These are phyloP conservation scores for Botrytis sinoallii DNA, from an alignment of 2,329 filamentous ascomycete genomes.

Conservation along the genomic window DNA sequence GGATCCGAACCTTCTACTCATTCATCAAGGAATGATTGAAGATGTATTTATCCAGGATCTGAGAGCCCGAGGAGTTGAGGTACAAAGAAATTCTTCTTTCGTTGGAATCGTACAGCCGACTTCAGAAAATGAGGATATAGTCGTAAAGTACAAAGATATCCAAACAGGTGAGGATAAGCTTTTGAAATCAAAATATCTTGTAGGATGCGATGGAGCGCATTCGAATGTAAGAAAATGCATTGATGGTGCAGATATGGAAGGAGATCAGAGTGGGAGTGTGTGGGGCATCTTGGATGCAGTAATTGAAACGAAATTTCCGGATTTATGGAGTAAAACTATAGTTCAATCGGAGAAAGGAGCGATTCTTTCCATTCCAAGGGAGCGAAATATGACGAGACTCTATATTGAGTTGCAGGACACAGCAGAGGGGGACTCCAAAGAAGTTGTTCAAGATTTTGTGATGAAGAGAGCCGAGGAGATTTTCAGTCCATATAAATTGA, in stretches of 20 bases:
- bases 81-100: conserved; percentile 44
- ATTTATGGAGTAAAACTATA: conserved; percentile 57
- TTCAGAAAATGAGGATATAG: conserved; percentile 33
- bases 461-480: conserved; percentile 64
- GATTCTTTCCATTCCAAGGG: conserved; percentile 60
- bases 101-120: conserved; percentile 39
- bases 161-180: conserved; percentile 50
- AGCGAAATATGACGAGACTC: conserved; percentile 57
- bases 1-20: conserved; percentile 45
- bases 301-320: conserved; percentile 48
- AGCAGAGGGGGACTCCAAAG: conserved; percentile 42
- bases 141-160: conserved; percentile 52
- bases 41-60: conserved; percentile 55
- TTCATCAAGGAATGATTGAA: conserved; percentile 49
- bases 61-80: conserved; percentile 45
- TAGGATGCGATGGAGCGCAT: conserved; percentile 59
- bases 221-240: conserved; percentile 50
- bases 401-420: conserved; percentile 58
- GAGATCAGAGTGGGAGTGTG: conserved; percentile 54
- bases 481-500: conserved; percentile 54
- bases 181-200: conserved; percentile 59
- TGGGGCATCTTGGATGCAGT: conserved; percentile 55
- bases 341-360: conserved; percentile 56
- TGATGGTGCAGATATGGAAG: conserved; percentile 55
- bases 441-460: conserved; percentile 61